phyloP scores from a whole-genome alignment of 2,329 filamentous ascomycete genomes.

The Arthrinium puccinioides region DNA sequence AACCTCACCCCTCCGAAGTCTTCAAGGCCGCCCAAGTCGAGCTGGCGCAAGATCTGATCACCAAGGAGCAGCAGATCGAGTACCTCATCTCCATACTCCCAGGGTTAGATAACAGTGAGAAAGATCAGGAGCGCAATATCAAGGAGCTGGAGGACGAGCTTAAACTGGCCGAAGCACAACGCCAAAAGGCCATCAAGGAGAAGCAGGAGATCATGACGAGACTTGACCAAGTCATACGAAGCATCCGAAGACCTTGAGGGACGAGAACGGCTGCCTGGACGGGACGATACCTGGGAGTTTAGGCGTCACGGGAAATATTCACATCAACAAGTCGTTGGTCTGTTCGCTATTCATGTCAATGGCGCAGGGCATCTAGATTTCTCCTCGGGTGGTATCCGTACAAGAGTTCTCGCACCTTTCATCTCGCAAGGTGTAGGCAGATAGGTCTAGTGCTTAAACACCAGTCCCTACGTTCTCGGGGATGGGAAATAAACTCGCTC shows the following conservation, averaged over 20 bases:
- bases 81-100: conserved; percentile 67
- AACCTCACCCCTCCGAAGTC: conserved; percentile 54
- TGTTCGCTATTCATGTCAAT: too few relatives aligned
- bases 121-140: conserved; percentile 64
- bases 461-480: too few relatives aligned
- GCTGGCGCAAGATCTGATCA: conserved; percentile 66
- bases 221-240: conserved; percentile 54
- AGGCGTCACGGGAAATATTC: too few relatives aligned
- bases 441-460: too few relatives aligned
- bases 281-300: too few relatives aligned
- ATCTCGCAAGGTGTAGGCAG: too few relatives aligned
- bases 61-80: conserved; percentile 81
- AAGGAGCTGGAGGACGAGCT: conserved; percentile 59
- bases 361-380: too few relatives aligned
- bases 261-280: too few relatives aligned
- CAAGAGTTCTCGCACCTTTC: too few relatives aligned
- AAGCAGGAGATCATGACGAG: conserved; percentile 53
- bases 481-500: too few relatives aligned
- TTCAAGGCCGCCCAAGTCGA: conserved; percentile 64
- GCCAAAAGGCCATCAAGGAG: conserved; percentile 56
- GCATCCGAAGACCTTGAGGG: conserved; percentile 53
- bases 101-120: conserved; percentile 70
- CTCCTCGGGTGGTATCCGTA: too few relatives aligned
- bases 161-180: conserved; percentile 53
- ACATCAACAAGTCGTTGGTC: too few relatives aligned